Conservation (phyloP, 169 alveolate species). For the Plasmodium gonderi region DNA sequence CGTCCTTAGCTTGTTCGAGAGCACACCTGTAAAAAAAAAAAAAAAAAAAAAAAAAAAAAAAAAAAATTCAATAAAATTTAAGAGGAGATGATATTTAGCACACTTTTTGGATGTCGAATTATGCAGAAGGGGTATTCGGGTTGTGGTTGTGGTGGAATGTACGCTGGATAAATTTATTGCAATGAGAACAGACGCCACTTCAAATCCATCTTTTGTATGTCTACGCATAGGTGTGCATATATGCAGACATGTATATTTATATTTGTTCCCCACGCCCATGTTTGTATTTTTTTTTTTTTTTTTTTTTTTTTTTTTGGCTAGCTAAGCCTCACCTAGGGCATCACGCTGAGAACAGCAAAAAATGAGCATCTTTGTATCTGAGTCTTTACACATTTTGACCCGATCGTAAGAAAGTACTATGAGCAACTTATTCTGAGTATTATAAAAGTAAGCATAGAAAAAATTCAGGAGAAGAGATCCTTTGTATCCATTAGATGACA, state of each 20-base stretch:
- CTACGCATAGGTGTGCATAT: neutral
- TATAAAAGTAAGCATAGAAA: constrained; percentile 60
- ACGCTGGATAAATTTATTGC: neutral
- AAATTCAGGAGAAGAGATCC: constrained; percentile 39
- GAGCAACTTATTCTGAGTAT: constrained; percentile 37
- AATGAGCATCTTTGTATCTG: constrained; percentile 4
- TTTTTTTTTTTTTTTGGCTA: neutral
- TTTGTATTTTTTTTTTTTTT: neutral
- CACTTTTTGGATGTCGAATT: no score
- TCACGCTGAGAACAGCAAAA: constrained; percentile 11
- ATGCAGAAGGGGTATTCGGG: neutral
- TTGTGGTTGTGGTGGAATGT: neutral
- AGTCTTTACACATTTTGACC: constrained; percentile 4
- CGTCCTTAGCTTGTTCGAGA: constrained; percentile 43
- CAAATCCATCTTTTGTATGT: neutral
- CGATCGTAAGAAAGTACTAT: constrained; percentile 44
- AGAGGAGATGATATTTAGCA: no score
- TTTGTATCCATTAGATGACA: constrained; percentile 44
- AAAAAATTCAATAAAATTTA: neutral
- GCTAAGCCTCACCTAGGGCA: constrained; percentile 49
- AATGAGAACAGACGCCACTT: neutral
- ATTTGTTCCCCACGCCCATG: neutral
- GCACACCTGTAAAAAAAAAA: constrained; percentile 18
- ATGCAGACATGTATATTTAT: neutral
- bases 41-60: neutral